Conservation (phyloP, 2,329 filamentous ascomycete species). For the Coleophoma eucalyptorum region DNA sequence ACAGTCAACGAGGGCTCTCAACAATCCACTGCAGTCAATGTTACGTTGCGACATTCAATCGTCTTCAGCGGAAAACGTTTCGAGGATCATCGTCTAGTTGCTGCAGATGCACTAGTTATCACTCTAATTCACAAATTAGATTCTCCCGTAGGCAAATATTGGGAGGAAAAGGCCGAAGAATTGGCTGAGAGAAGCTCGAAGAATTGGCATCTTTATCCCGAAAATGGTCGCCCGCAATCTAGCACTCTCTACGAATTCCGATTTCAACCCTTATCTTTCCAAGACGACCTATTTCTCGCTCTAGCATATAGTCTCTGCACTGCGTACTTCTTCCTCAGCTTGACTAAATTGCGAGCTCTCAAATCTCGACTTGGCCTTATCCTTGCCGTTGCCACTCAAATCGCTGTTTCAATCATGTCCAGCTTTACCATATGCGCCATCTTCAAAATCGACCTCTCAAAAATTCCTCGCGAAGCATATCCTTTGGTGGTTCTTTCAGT, state of each 20-base stretch:
- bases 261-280: conserved; percentile 67
- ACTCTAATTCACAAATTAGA: conserved; percentile 68
- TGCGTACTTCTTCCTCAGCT: conserved; percentile 61
- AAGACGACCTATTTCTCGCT: conserved; percentile 60
- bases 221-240: conserved; percentile 46
- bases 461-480: conserved; percentile 70
- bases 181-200: conserved; percentile 45
- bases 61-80: conserved; percentile 82
- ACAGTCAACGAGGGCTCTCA: conserved; percentile 66
- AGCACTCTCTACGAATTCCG: conserved; percentile 74
- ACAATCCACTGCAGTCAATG: conserved; percentile 64
- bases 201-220: conserved; percentile 64
- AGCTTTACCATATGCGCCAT: conserved; percentile 78
- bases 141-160: conserved; percentile 59
- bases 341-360: conserved; percentile 68
- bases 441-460: conserved; percentile 70
- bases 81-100: conserved; percentile 60
- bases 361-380: conserved; percentile 73
- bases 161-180: conserved; percentile 55
- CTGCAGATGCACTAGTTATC: conserved; percentile 75
- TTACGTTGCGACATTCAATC: conserved; percentile 72
- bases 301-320: conserved; percentile 62
- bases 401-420: conserved; percentile 68
- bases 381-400: conserved; percentile 66
- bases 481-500: conserved; percentile 71